These are phyloP conservation scores for Trichoderma brevicompactum DNA, from an alignment of 2,329 filamentous ascomycete genomes.

Conservation along the genomic window DNA sequence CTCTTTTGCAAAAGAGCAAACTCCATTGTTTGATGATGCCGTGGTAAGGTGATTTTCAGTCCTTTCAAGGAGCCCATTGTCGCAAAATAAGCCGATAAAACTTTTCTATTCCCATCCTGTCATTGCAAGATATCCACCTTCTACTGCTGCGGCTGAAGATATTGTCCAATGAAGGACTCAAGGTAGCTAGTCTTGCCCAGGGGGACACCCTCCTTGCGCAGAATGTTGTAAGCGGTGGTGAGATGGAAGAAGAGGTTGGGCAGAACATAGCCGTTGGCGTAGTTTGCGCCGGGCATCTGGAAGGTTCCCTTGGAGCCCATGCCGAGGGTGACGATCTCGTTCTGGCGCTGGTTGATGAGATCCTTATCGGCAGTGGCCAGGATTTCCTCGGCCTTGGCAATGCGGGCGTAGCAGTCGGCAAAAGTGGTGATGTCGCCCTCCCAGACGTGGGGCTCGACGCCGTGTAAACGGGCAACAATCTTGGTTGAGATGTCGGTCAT, in stretches of 20 bases:
- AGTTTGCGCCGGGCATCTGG: conserved; percentile 43
- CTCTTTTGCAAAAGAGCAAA: neutral
- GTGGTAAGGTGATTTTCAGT: neutral
- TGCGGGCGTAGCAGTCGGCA: conserved; percentile 43
- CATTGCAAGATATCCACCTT: neutral
- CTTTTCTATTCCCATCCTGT: neutral
- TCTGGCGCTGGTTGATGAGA: conserved; percentile 41
- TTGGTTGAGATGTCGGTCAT: conserved; percentile 40
- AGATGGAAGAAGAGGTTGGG: conserved; percentile 70
- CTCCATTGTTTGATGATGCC: neutral
- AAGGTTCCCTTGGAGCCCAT: conserved; percentile 39
- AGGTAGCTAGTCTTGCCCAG: conserved; percentile 66
- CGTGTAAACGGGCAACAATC: conserved; percentile 42
- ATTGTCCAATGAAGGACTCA: conserved; percentile 37
- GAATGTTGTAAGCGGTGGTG: conserved; percentile 61
- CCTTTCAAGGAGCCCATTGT: neutral
- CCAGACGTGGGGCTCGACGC: conserved; percentile 36
- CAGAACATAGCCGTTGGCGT: conserved; percentile 53
- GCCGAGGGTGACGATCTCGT: conserved; percentile 38
- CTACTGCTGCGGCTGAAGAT: neutral
- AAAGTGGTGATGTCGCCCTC: conserved; percentile 41
- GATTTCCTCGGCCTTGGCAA: conserved; percentile 39
- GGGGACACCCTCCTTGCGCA: conserved; percentile 63
- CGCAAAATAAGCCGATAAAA: neutral
- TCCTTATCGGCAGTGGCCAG: conserved; percentile 43